Conservation (phyloP, 345 rosid species). For the Populus euphratica region DNA sequence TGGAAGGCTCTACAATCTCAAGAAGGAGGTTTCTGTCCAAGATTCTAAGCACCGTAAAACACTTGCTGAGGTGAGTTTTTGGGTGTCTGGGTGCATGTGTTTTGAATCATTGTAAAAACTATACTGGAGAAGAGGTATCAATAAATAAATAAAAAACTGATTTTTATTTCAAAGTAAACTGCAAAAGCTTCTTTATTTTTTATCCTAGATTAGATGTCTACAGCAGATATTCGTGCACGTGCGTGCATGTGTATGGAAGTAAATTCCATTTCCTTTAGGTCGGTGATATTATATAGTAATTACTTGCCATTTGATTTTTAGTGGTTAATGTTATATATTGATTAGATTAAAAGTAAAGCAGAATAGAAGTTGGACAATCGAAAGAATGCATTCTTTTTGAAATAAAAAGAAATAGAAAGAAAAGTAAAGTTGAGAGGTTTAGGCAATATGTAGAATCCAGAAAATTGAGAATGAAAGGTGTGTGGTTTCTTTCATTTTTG, state of each 20-base stretch:
- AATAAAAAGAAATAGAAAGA: neutral
- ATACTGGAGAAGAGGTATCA: neutral
- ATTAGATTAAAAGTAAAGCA: neutral
- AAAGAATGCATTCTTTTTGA: neutral
- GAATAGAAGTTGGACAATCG: neutral
- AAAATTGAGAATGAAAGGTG: too few species aligned
- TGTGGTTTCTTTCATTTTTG: neutral
- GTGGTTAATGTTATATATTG: neutral
- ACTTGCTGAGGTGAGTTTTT: slow-evolving; percentile 70
- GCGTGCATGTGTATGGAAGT: neutral
- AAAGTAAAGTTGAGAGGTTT: neutral
- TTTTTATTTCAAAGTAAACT: neutral
- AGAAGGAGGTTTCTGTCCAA: slow-evolving; percentile 87
- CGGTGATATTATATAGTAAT: neutral
- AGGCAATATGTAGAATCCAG: too few species aligned
- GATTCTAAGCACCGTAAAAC: slow-evolving; percentile 94
- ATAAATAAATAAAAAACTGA: too few species aligned
- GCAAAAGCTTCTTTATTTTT: neutral
- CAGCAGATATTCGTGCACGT: neutral
- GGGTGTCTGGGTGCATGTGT: neutral
- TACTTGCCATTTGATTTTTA: neutral
- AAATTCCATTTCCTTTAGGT: neutral
- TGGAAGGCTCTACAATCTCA: slow-evolving; percentile 75
- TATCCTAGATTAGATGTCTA: neutral
- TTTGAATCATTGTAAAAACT: neutral